Evolutionary conservation across 495 filamentous ascomycete species (phyloP).

Genomic region (Melanomma pulvis-pyrius): DNA sequence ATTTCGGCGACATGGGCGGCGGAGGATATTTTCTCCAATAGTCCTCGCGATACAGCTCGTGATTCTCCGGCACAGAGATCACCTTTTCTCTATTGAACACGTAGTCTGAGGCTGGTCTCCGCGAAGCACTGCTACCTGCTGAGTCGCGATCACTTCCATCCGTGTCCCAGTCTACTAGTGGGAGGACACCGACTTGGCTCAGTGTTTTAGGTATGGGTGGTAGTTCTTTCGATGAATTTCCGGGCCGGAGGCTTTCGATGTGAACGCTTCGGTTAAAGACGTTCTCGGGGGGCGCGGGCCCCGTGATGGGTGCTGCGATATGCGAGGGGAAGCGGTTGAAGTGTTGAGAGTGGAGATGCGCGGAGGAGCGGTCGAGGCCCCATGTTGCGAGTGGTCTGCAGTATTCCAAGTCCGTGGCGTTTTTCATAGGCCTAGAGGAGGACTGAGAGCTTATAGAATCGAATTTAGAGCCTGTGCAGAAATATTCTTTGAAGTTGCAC

Average conservation of each 20-base stretch:
- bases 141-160: conserved; percentile 27
- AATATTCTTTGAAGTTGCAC: neutral
- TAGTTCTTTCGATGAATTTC: neutral
- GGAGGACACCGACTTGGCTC: conserved; percentile 22
- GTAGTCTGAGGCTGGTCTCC: conserved; percentile 20
- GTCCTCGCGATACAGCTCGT: conserved; percentile 6
- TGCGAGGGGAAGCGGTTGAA: conserved; percentile 24
- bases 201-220: conserved; percentile 17
- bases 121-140: conserved; percentile 4
- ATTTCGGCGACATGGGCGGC: neutral
- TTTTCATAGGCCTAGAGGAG: conserved; percentile 16
- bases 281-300: conserved; percentile 10
- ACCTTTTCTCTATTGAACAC: conserved; percentile 29
- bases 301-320: conserved; percentile 12
- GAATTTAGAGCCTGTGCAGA: neutral
- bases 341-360: conserved; percentile 27
- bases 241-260: conserved; percentile 9
- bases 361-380: conserved; percentile 32
- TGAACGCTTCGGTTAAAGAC: conserved; percentile 26
- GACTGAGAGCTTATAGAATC: conserved; percentile 14
- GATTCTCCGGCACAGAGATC: conserved; percentile 22
- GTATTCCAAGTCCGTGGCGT: conserved; percentile 9
- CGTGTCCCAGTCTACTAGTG: conserved; percentile 31
- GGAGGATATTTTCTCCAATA: conserved; percentile 15
- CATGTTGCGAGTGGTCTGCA: conserved; percentile 29